These are phyloP conservation scores for Ceratonia siliqua DNA, from an alignment of 306 rosid genomes.

Conservation along the genomic window DNA sequence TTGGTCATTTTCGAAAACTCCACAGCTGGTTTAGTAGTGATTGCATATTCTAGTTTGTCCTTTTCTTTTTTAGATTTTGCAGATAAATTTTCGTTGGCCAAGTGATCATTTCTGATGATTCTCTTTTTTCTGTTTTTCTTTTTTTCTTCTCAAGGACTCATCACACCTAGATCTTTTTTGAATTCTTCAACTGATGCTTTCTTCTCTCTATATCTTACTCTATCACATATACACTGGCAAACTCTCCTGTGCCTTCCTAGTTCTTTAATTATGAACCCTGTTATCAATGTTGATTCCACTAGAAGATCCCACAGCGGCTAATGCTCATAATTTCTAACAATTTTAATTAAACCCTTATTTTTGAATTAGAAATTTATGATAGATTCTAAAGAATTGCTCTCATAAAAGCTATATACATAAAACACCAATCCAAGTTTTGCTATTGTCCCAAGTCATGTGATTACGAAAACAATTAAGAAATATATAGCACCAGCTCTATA, in stretches of 20 bases:
- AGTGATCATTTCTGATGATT: slow-evolving; percentile 27
- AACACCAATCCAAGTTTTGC: no score
- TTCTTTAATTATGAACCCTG: background rate
- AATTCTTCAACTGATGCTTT: slow-evolving; percentile 32
- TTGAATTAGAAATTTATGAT: background rate
- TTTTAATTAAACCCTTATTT: no score
- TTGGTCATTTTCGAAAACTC: slow-evolving; percentile 58
- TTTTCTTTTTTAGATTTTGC: slow-evolving; percentile 29
- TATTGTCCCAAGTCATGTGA: background rate
- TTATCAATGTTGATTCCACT: background rate
- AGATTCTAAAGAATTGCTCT: no score
- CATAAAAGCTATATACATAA: no score
- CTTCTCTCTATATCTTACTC: background rate
- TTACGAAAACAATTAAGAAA: no score
- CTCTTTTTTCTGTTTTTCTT: background rate
- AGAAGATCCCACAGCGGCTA: background rate
- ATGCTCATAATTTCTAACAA: background rate
- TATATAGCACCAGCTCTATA: no score
- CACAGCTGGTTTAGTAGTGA: slow-evolving; percentile 36
- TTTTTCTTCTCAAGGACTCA: slow-evolving; percentile 13
- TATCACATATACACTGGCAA: background rate
- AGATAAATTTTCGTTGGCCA: slow-evolving; percentile 15
- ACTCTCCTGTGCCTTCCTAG: background rate
- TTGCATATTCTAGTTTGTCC: slow-evolving; percentile 43
- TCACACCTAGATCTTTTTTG: slow-evolving; percentile 34